Conservation (phyloP, 768 basidiomycete genomes). For the Tricholoma flavovirens region DNA sequence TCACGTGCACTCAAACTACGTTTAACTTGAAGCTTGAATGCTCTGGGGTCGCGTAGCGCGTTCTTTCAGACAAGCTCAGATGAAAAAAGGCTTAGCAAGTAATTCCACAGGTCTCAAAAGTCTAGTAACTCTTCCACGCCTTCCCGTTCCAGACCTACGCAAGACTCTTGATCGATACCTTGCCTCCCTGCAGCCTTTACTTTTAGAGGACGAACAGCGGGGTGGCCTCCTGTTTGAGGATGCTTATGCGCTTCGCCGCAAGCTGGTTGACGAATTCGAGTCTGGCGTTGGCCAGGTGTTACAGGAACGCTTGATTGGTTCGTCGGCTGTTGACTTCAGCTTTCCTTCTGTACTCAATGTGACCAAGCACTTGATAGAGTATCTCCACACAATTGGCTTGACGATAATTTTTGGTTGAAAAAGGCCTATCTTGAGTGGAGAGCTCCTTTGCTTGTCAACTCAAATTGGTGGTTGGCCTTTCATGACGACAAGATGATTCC, state of each 20-base stretch:
- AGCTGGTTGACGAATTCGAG: constrained; percentile 67
- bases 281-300: constrained; percentile 59
- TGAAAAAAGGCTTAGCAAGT: constrained; percentile 15
- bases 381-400: constrained; percentile 90
- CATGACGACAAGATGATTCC: constrained; percentile 67
- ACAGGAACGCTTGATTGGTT: constrained; percentile 73
- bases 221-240: constrained; percentile 46
- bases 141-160: constrained; percentile 78
- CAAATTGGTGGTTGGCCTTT: constrained; percentile 95
- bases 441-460: constrained; percentile 78
- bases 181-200: constrained; percentile 68
- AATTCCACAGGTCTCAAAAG: constrained; percentile 6
- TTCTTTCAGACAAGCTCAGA: constrained; percentile 12
- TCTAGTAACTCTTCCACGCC: constrained; percentile 41
- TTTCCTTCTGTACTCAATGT: constrained; percentile 15
- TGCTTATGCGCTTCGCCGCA: constrained; percentile 48
- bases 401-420: constrained; percentile 89
- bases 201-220: constrained; percentile 66
- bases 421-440: constrained; percentile 88
- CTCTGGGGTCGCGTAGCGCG: constrained; percentile 11
- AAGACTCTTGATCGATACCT: constrained; percentile 76
- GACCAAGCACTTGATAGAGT: constrained; percentile 66
- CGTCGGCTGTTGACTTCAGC: constrained; percentile 16
- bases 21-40: constrained; percentile 5
- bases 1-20: constrained; percentile 13